These are phyloP conservation scores for Phytopythium vexans DNA, from an alignment of 352 stramenopile genomes.

Conservation along the genomic window DNA sequence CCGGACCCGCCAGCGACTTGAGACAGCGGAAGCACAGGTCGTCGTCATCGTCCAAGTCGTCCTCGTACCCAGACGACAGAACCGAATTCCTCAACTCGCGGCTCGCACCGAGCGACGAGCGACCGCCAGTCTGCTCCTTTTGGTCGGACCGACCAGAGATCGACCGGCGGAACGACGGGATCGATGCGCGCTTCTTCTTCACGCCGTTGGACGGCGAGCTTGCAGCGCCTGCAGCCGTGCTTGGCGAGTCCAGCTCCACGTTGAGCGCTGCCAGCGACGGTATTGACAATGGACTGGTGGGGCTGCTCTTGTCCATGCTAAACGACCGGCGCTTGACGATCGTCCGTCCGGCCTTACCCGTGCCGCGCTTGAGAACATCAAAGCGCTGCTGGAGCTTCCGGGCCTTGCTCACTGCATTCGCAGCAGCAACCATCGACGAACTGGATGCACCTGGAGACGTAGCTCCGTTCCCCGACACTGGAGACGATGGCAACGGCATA, in stretches of 20 bases:
- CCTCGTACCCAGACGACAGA: conserved; percentile 19
- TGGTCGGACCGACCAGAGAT: not conserved
- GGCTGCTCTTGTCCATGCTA: conserved; percentile 37
- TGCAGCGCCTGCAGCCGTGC: not conserved
- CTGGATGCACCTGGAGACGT: too few relatives aligned
- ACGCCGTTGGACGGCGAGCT: not conserved
- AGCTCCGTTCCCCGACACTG: conserved; percentile 1
- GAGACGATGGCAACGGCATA: conserved; percentile 8
- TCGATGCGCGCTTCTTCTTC: conserved; percentile 10
- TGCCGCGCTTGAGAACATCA: conserved; percentile 25
- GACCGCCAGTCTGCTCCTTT: conserved; percentile 2
- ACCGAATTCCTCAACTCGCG: conserved; percentile 5
- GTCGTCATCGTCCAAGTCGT: conserved; percentile 48
- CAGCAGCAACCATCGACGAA: not conserved
- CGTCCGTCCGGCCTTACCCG: conserved; percentile 12
- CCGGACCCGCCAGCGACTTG: conserved; percentile 19
- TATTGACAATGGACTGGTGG: conserved; percentile 22
- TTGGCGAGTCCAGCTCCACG: conserved; percentile 10
- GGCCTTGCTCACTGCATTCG: conserved; percentile 28
- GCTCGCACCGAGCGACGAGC: not conserved
- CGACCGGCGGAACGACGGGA: conserved; percentile 14
- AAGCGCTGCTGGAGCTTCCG: conserved; percentile 41
- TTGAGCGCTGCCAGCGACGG: conserved; percentile 14
- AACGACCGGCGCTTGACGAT: conserved; percentile 37
- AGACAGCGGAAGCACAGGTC: conserved; percentile 67